Base-by-base conservation (phyloP, 2,329 filamentous ascomycete species). In the Claviceps purpurea region DNA sequence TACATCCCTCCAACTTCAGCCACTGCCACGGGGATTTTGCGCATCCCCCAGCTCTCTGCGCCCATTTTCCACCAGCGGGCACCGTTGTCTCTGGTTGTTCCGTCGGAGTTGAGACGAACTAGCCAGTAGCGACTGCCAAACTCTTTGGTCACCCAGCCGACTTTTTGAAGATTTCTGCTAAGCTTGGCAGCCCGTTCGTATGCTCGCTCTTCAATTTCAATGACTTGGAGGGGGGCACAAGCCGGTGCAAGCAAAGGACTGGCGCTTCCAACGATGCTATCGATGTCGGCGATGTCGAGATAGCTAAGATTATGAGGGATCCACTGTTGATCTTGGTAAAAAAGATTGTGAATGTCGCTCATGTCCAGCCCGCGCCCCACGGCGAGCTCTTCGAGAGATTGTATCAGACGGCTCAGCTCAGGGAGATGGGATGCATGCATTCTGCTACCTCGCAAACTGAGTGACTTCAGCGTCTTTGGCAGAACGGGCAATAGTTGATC, bases 1-100 rank as follows among this genome's bases (percentile, higher is more conserved):
- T 97, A 96, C 63, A 95, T 94, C 56, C 89, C 89, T 60, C 95
- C 93, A 26, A 97, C 86, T 66, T 97, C 91, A 50, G 90, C 88
- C 62, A 82, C 81, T 26, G 87, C 89, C 58, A 97, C 84, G n/a
- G 91, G 94, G 43, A 97, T 77, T 71, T 97, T 93, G 56, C 85
- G 77, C 81, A 89, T 89, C 40, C 87, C 87, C 87, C 87, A 91
- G 70, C 82, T 87, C 59, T 81, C 79, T 48, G 87, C 87, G 37
- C 87, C 87, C 84, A 89, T 85, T 72, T 93, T 93, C 87, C 87
- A 93, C 60, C 72, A 70, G 58, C 82, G 77, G 62, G 85, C 80
- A 52, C 70, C 64, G 51, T 67, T 64, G 56, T 71, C 70, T 47
- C 61, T 57, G 45, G 59, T 63, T 39, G 60, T 57, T 49, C 60